Base-by-base conservation (phyloP, 1,284 basidiomycete species). In the Trametes polyzona region DNA sequence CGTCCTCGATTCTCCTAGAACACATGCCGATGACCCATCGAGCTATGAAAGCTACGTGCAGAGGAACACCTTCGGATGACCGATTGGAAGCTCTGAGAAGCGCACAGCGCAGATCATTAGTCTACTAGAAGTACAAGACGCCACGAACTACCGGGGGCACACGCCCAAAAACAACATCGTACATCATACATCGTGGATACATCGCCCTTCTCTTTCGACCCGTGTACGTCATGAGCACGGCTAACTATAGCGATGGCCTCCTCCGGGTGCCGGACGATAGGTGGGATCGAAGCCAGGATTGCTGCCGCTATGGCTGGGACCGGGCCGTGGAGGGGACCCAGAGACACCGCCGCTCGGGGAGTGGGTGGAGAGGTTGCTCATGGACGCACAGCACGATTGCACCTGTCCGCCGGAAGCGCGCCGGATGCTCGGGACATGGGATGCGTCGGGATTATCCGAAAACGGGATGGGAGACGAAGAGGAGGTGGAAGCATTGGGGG, bases 361-460 rank as follows among this genome's bases (percentile, higher is more conserved):
- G 3, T 32, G 21, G 24, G 51, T 58, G 5, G 40, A 37, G 16
- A 58, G 33, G 33, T 41, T 57, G 2, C 47, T 46, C 55, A 59
- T 55, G 16, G 58, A 58, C 21, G 49, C 24, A 41, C 60, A 62
- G 39, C 60, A 62, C 6, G 61, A 52, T 5, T 44, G 23, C 4
- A 58, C n/a, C n/a, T n/a, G n/a, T n/a, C n/a, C 55, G 17, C 33
- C 44, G 9, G 47, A 42, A 3, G 33, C 16, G 5, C 47, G 46
- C 14, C 41, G 17, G 11, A 33, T 29, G 12, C 27, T 27, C 4
- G 35, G 14, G 14, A 6, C 37, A 14, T 29, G 48, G 0, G 23
- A 1, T 4, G 29, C 16, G n/a, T 52, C 52, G 16, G 16, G 23
- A 14, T 23, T 3, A 19, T 55, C 55, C 1, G 42, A 43, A 14